Percentiles rank a stretch among this genome's conserved stretches.
These are phyloP conservation scores for Kurtzmaniella quercitrusa DNA, from an alignment of 1,139 yeast species.

Conservation along the genomic window DNA sequence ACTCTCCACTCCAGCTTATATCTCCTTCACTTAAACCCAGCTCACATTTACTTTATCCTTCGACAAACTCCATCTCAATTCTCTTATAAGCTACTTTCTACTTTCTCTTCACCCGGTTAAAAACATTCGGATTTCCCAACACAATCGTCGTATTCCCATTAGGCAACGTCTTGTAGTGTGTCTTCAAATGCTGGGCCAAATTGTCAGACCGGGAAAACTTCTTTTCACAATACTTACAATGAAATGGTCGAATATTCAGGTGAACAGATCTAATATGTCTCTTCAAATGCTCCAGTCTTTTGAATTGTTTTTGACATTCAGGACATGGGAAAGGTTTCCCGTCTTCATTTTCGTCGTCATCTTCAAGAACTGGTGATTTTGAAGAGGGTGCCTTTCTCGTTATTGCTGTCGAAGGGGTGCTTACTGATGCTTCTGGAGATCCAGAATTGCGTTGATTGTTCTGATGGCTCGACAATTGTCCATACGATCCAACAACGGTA, in stretches of 20 bases:
- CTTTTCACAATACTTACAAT: conserved; percentile 47
- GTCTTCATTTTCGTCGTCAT: conserved; percentile 15
- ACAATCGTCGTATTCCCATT: conserved; percentile 35
- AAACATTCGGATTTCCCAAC: conserved; percentile 34
- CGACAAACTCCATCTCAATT: no score
- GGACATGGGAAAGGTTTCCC: conserved; percentile 43
- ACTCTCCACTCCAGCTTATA: no score
- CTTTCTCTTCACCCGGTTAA: conserved; percentile 22
- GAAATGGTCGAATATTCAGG: conserved; percentile 45
- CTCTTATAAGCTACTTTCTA: no score
- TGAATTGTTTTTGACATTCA: conserved; percentile 43
- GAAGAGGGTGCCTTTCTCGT: neutral
- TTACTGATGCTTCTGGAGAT: neutral
- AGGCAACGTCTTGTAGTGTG: conserved; percentile 37
- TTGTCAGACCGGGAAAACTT: conserved; percentile 46
- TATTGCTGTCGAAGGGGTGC: neutral
- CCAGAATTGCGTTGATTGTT: neutral
- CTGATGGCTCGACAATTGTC: no score
- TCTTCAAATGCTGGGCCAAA: conserved; percentile 47
- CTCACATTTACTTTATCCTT: neutral
- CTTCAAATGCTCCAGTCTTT: conserved; percentile 46
- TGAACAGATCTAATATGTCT: conserved; percentile 47
- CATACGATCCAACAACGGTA: no score
- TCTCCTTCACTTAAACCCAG: no score
- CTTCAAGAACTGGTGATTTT: conserved; percentile 2